Evolutionary conservation across 805 yeast genomes (phyloP).

Genomic region (Sporopachydermia quercuum): DNA sequence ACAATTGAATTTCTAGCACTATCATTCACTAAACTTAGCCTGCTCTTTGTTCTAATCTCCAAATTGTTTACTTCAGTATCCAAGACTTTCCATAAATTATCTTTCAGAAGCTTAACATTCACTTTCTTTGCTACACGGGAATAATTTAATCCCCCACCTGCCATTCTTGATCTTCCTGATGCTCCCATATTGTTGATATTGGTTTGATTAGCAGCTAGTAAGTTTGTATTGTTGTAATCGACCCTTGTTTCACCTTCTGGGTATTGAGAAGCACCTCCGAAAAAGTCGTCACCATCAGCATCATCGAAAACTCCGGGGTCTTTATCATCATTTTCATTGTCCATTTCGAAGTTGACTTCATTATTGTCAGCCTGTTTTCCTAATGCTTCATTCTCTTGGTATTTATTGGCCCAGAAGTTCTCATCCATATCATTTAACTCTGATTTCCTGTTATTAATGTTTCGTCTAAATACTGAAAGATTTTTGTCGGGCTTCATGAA

Average conservation of each 20-base stretch:
- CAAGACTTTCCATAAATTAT: slow-evolving; percentile 38
- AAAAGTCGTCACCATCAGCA: slow-evolving; percentile 13
- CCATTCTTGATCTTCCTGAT: slow-evolving; percentile 5
- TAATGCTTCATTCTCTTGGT: slow-evolving; percentile 6
- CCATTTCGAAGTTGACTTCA: slow-evolving; percentile 4
- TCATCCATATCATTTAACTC: slow-evolving; percentile 22
- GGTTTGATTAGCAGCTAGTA: too few relatives aligned
- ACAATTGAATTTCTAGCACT: slow-evolving; percentile 8
- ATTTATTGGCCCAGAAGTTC: not conserved
- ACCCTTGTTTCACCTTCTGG: too few relatives aligned
- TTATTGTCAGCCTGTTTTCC: slow-evolving; percentile 15
- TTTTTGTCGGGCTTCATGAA: slow-evolving; percentile 45
- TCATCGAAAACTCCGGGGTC: slow-evolving; percentile 14
- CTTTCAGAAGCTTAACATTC: slow-evolving; percentile 45
- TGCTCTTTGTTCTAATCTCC: slow-evolving; percentile 10
- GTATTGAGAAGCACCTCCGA: slow-evolving; percentile 25
- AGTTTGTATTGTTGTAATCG: not conserved
- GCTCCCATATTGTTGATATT: not conserved
- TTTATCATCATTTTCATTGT: slow-evolving; percentile 5
- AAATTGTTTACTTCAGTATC: slow-evolving; percentile 17
- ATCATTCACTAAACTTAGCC: slow-evolving; percentile 14
- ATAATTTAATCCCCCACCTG: slow-evolving; percentile 24
- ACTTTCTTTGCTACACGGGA: slow-evolving; percentile 50
- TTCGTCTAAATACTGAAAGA: not conserved
- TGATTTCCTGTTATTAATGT: slow-evolving; percentile 14